These are phyloP conservation scores for Hura crepitans DNA, from an alignment of 441 rosid species.

Conservation along the genomic window DNA sequence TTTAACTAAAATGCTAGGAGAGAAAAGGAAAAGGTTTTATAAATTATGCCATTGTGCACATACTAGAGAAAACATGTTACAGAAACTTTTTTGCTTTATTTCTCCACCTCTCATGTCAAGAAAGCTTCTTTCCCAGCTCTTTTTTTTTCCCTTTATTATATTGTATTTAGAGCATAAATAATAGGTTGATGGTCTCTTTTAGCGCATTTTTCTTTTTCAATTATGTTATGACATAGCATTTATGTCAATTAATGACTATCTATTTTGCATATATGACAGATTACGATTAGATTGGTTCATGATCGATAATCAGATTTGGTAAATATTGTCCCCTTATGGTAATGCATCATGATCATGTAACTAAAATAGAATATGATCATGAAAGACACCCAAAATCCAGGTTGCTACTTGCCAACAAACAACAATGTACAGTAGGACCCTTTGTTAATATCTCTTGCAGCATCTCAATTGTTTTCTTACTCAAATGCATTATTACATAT, in stretches of 20 bases:
- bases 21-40: conserved; percentile 15
- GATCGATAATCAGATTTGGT: too few species aligned
- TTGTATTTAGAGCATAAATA: conserved; percentile 1
- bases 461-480: conserved; percentile 33
- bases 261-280: too few species aligned
- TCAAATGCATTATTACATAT: conserved; percentile 11
- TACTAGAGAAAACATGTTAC: conserved; percentile 11
- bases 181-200: conserved; percentile 23
- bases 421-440: conserved; percentile 28
- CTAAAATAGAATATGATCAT: background rate
- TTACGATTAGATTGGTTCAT: too few species aligned
- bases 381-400: conserved; percentile 6
- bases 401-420: conserved; percentile 8
- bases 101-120: conserved; percentile 8
- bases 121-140: conserved; percentile 7
- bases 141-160: background rate
- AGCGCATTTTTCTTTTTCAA: background rate
- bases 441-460: conserved; percentile 16
- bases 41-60: conserved; percentile 19
- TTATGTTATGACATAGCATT: too few species aligned
- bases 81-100: conserved; percentile 21
- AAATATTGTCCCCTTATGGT: too few species aligned
- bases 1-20: background rate
- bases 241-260: too few species aligned
- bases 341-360: too few species aligned